phyloP scores from a whole-genome alignment of 1,139 yeast species.

The Debaryomyces psychrophilus region DNA sequence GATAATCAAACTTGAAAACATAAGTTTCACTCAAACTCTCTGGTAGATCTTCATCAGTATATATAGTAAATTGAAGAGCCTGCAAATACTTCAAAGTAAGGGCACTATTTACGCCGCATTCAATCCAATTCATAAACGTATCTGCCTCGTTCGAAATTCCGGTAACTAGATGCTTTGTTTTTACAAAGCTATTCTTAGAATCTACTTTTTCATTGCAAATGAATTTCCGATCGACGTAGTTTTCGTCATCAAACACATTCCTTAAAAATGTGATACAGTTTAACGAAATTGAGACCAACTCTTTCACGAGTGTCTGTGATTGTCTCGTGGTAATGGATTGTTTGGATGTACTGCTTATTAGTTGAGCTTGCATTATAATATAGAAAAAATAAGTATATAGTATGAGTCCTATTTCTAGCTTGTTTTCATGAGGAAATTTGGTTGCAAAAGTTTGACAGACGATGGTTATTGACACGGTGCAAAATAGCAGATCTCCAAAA shows the following conservation, averaged over 20 bases:
- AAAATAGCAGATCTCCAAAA: slow-evolving; percentile 2
- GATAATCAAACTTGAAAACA: slow-evolving; percentile 45
- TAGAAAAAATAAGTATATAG: neutral
- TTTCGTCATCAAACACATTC: slow-evolving; percentile 52
- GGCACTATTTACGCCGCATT: slow-evolving; percentile 50
- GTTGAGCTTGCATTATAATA: slow-evolving; percentile 18
- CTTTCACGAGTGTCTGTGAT: slow-evolving; percentile 44
- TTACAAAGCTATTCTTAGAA: slow-evolving; percentile 32
- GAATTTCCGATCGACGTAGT: slow-evolving; percentile 47
- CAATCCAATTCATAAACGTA: slow-evolving; percentile 52
- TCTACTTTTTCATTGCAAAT: slow-evolving; percentile 31
- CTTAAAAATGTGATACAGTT: slow-evolving; percentile 57
- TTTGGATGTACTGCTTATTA: slow-evolving; percentile 18
- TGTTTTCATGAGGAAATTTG: neutral
- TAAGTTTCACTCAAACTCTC: slow-evolving; percentile 49
- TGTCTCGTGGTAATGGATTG: slow-evolving; percentile 28
- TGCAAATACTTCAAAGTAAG: slow-evolving; percentile 42
- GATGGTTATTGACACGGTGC: slow-evolving; percentile 3
- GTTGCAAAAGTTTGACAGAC: slow-evolving; percentile 5
- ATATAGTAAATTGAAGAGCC: slow-evolving; percentile 49
- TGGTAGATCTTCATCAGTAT: slow-evolving; percentile 41
- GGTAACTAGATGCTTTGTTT: slow-evolving; percentile 46
- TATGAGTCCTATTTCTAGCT: neutral
- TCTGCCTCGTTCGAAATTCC: slow-evolving; percentile 51
- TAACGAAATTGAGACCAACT: slow-evolving; percentile 49